Conservation (phyloP, 768 basidiomycete species). For the Boletales sp. region DNA sequence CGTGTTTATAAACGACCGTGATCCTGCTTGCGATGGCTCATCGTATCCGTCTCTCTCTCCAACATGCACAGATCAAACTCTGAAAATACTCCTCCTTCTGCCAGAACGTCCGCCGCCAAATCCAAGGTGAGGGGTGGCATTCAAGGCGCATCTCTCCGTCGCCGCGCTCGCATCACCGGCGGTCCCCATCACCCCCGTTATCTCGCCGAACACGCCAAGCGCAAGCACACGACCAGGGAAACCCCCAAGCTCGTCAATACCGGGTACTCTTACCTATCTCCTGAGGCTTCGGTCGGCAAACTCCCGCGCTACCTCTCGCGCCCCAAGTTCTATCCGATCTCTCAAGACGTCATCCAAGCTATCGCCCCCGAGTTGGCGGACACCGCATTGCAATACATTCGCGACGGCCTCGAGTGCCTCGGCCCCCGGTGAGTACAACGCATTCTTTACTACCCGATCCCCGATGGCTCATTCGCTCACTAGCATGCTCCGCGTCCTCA, state of each 20-base stretch:
- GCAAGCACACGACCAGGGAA: conserved; percentile 19
- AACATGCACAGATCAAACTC: conserved; percentile 19
- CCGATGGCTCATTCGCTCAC: conserved; percentile 5
- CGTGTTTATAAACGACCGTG: conserved; percentile 27
- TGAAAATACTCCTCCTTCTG: conserved; percentile 34
- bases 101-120: not conserved
- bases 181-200: conserved; percentile 31
- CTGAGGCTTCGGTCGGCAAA: conserved; percentile 4
- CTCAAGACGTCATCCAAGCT: no score
- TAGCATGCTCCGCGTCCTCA: conserved; percentile 31
- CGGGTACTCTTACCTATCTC: conserved; percentile 5
- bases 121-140: conserved; percentile 23
- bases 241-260: conserved; percentile 18
- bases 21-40: not conserved
- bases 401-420: conserved; percentile 24
- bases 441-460: no score
- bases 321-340: no score
- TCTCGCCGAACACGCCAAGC: conserved; percentile 38
- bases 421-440: conserved; percentile 23
- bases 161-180: conserved; percentile 35
- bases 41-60: conserved; percentile 26
- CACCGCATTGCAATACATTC: conserved; percentile 24
- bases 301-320: conserved; percentile 27
- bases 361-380: conserved; percentile 27
- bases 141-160: conserved; percentile 35